These are phyloP conservation scores for Gentiana straminea DNA, from an alignment of 257 asterid genomes.

Conservation along the genomic window DNA sequence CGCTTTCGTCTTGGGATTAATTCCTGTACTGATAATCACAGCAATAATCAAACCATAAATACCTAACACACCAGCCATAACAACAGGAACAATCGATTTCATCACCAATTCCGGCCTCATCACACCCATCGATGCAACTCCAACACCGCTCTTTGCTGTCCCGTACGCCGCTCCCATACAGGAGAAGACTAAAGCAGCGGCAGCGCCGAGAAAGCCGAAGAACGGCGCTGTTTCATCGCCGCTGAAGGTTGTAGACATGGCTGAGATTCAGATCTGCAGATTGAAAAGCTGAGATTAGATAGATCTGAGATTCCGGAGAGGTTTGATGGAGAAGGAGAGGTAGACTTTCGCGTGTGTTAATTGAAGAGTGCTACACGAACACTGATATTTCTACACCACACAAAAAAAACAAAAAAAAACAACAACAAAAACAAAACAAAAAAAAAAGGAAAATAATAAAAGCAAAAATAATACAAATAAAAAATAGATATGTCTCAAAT, in stretches of 20 bases:
- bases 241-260: slow-evolving; percentile 49
- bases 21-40: slow-evolving; percentile 62
- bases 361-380: too few species aligned
- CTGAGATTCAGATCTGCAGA: slow-evolving; percentile 8
- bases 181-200: slow-evolving; percentile 68
- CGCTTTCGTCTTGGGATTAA: slow-evolving; percentile 59
- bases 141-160: slow-evolving; percentile 73
- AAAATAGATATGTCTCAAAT: too few species aligned
- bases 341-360: background rate
- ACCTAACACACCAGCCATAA: slow-evolving; percentile 84
- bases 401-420: background rate
- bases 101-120: slow-evolving; percentile 73
- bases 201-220: slow-evolving; percentile 80
- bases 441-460: background rate
- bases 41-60: slow-evolving; percentile 69
- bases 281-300: background rate
- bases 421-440: background rate
- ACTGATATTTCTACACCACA: background rate
- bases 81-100: slow-evolving; percentile 78
- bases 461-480: too few species aligned
- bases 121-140: slow-evolving; percentile 79
- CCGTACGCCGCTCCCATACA: slow-evolving; percentile 85
- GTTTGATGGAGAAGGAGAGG: background rate
- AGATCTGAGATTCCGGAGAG: slow-evolving; percentile 8
- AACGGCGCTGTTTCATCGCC: slow-evolving; percentile 80